Conservation (phyloP, 1,284 basidiomycete genomes). For the Blastosporella zonata region DNA sequence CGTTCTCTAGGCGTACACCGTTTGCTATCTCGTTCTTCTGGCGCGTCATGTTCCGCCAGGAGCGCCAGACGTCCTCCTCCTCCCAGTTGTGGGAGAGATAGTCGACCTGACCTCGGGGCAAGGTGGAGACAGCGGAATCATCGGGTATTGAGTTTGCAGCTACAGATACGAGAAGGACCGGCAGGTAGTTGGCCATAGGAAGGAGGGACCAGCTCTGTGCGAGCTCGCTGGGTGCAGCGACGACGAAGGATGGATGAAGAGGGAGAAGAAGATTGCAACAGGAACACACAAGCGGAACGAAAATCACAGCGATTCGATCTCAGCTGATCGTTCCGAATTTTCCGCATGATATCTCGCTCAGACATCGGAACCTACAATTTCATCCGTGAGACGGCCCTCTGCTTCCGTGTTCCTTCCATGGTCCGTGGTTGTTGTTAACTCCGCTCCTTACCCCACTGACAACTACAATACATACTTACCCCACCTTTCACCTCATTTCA, state of each 20-base stretch:
- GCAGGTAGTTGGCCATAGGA: conserved; percentile 64
- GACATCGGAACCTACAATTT: neutral
- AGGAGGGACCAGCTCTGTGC: conserved; percentile 17
- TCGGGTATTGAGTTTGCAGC: conserved; percentile 57
- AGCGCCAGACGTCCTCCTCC: conserved; percentile 98
- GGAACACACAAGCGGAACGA: conserved; percentile 3
- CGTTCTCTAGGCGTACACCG: conserved; percentile 93
- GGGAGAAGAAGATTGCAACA: conserved; percentile 13
- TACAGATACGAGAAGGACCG: conserved; percentile 64
- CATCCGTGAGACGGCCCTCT: neutral
- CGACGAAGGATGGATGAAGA: conserved; percentile 7
- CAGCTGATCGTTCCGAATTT: conserved; percentile 20
- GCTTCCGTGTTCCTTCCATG: no score
- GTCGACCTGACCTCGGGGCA: conserved; percentile 74
- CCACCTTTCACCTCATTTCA: no score
- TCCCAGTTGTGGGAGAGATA: conserved; percentile 94
- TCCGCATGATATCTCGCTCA: conserved; percentile 18
- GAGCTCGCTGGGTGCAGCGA: conserved; percentile 14
- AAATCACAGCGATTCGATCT: conserved; percentile 18
- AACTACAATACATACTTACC: no score
- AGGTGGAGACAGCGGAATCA: conserved; percentile 63
- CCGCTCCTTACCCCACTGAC: no score
- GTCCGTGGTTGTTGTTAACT: no score
- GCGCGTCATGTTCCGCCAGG: conserved; percentile 97
- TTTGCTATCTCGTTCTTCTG: conserved; percentile 99